These are phyloP conservation scores for Tetrapyrgos nigripes DNA, from an alignment of 1,284 basidiomycete species.

Conservation along the genomic window DNA sequence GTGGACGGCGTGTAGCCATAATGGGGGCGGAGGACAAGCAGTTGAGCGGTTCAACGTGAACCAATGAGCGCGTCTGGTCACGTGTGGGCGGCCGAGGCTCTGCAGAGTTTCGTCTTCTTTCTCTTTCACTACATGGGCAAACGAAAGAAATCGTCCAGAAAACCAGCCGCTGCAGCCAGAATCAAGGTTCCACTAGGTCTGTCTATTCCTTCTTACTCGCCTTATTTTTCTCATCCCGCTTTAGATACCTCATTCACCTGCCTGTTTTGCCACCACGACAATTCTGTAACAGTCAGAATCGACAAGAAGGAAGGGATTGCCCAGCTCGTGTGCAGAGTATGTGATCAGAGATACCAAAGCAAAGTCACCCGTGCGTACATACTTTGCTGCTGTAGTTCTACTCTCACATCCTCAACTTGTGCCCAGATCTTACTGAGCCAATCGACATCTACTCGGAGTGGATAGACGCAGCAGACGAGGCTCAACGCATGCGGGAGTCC, in stretches of 20 bases:
- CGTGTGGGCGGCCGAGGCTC: conserved; percentile 29
- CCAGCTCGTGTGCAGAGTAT: conserved; percentile 78
- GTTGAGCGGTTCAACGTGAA: background rate
- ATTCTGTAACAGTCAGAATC: conserved; percentile 86
- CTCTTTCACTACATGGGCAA: conserved; percentile 67
- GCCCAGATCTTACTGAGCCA: conserved; percentile 80
- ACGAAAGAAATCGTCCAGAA: conserved; percentile 86
- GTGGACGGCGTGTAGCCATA: conserved; percentile 61
- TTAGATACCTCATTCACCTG: conserved; percentile 84
- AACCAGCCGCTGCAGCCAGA: conserved; percentile 57
- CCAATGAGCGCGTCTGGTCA: conserved; percentile 36
- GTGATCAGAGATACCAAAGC: conserved; percentile 83
- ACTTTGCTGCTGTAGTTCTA: conserved; percentile 20
- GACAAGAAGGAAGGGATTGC: conserved; percentile 85
- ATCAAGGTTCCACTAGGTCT: conserved; percentile 75
- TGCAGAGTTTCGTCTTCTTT: background rate
- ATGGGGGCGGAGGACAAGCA: conserved; percentile 15
- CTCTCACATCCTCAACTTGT: conserved; percentile 19
- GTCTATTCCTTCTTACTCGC: conserved; percentile 23
- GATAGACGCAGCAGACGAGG: conserved; percentile 91
- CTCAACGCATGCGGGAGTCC: conserved; percentile 60
- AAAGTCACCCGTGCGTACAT: conserved; percentile 79
- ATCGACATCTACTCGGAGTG: conserved; percentile 93
- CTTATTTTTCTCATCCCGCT: conserved; percentile 7
- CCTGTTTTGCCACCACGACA: conserved; percentile 92